Conservation (phyloP, 306 rosid genomes). For the Mucuna pruriens region DNA sequence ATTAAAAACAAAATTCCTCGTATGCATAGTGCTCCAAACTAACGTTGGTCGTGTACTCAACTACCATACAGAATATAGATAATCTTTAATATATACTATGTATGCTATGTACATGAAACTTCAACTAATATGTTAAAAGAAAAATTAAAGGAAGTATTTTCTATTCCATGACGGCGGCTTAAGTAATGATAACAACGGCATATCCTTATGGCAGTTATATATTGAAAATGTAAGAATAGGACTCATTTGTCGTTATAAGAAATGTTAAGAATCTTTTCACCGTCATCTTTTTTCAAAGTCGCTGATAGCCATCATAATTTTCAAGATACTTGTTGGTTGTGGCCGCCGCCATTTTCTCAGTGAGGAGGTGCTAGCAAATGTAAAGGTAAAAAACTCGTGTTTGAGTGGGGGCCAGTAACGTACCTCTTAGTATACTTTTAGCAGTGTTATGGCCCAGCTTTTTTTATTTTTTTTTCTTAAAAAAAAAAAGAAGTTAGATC, state of each 20-base stretch:
- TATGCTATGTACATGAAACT: neutral
- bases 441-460: too few relatives aligned
- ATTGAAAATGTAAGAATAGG: neutral
- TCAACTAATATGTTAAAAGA: neutral
- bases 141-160: conserved; percentile 4
- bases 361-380: too few relatives aligned
- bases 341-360: neutral
- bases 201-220: neutral
- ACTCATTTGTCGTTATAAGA: neutral
- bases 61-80: neutral
- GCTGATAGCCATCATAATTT: neutral
- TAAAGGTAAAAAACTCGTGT: too few relatives aligned
- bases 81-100: neutral
- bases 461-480: too few relatives aligned
- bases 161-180: conserved; percentile 33
- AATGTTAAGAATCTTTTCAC: neutral
- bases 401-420: too few relatives aligned
- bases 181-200: neutral
- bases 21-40: conserved; percentile 10
- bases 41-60: neutral
- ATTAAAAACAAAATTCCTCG: neutral
- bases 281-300: neutral
- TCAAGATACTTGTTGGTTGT: neutral
- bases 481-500: too few relatives aligned
- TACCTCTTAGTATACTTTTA: too few relatives aligned